Conservation (phyloP, 352 stramenopile genomes). For the Phytophthora meadii region DNA sequence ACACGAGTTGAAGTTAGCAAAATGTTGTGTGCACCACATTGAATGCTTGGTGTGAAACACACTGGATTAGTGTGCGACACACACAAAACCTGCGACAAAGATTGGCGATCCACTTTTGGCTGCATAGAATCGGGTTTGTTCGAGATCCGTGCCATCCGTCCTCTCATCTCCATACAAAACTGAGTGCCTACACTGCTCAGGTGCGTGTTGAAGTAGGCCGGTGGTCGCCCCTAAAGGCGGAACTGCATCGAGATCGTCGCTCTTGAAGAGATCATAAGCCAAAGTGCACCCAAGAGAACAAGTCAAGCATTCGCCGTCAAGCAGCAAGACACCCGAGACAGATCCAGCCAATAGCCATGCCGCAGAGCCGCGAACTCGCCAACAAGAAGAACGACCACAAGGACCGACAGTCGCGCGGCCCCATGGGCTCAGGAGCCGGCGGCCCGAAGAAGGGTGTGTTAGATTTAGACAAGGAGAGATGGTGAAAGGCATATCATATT, state of each 20-base stretch:
- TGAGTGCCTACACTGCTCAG: not conserved
- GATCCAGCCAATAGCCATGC: slow-evolving; percentile 45
- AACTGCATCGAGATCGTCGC: not conserved
- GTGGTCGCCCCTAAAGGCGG: slow-evolving; percentile 9
- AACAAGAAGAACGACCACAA: slow-evolving; percentile 91
- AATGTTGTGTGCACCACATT: slow-evolving; percentile 11
- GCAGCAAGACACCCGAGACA: not conserved
- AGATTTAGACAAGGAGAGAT: slow-evolving; percentile 14
- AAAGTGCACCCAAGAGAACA: slow-evolving; percentile 33
- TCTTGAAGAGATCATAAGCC: slow-evolving; percentile 13
- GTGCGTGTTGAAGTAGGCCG: slow-evolving; percentile 13
- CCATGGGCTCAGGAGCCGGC: slow-evolving; percentile 46
- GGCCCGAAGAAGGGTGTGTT: slow-evolving; percentile 71
- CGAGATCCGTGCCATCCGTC: slow-evolving; percentile 15
- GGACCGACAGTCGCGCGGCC: slow-evolving; percentile 81
- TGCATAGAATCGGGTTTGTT: slow-evolving; percentile 19
- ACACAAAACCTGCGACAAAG: slow-evolving; percentile 20
- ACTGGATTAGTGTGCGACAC: slow-evolving; percentile 18
- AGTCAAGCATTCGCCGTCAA: slow-evolving; percentile 15
- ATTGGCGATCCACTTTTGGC: not conserved
- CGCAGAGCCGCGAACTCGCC: slow-evolving; percentile 75
- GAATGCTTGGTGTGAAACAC: slow-evolving; percentile 6
- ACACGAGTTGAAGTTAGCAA: slow-evolving; percentile 30
- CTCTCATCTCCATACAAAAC: slow-evolving; percentile 27
- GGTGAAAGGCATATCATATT: not conserved